These are phyloP conservation scores for Rubroshorea leprosula DNA, from an alignment of 345 rosid species.

Conservation along the genomic window DNA sequence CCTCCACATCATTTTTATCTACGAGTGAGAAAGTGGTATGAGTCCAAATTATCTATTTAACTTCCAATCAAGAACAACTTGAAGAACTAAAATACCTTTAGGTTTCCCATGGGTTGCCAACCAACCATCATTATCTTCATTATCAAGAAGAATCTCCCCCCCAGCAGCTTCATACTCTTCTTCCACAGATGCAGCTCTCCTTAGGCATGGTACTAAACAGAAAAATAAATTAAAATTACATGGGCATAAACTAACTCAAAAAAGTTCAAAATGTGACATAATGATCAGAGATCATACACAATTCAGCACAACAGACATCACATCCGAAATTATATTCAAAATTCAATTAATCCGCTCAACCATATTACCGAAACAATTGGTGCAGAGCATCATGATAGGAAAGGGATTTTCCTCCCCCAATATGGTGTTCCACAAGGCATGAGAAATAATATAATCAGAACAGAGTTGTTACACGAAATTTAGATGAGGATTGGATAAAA, in stretches of 20 bases:
- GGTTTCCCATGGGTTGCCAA: constrained; percentile 97
- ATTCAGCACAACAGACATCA: not conserved
- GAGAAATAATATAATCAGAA: not conserved
- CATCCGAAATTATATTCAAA: no score
- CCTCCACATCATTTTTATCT: constrained; percentile 73
- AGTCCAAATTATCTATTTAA: not conserved
- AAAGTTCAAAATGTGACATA: no score
- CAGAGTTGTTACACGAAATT: no score
- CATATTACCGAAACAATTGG: no score
- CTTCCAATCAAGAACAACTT: not conserved
- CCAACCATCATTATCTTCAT: constrained; percentile 98
- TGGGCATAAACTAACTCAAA: not conserved
- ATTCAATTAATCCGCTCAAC: not conserved
- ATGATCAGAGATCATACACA: not conserved
- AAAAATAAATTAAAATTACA: constrained; percentile 2
- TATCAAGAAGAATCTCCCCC: constrained; percentile 88
- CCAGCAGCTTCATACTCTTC: constrained; percentile 96
- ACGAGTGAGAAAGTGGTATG: constrained; percentile 4
- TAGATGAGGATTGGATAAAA: no score
- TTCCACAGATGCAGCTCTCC: constrained; percentile 86
- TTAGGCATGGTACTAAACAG: constrained; percentile 74
- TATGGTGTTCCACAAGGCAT: not conserved
- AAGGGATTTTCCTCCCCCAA: not conserved
- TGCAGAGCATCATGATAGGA: no score
- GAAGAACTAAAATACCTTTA: constrained; percentile 42